Percentiles rank a stretch among this genome's conserved stretches.
phyloP scores from a whole-genome alignment of 2,329 filamentous ascomycete species.

The Botrytis pseudocinerea region DNA sequence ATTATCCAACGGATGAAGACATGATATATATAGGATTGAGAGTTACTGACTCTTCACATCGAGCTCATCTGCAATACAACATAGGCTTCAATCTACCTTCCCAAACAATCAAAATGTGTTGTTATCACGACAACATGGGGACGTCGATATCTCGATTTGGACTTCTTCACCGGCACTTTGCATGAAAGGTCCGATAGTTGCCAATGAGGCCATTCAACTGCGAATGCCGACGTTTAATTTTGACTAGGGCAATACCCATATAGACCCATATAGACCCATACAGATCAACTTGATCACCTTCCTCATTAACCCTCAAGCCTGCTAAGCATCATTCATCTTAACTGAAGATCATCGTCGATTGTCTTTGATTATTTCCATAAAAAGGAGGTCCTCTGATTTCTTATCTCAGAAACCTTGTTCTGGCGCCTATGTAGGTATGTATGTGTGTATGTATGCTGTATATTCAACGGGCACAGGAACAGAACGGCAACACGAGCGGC shows the following conservation, averaged over 20 bases:
- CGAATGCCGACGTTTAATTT: conserved; percentile 11
- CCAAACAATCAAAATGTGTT: conserved; percentile 12
- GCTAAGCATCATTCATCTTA: conserved; percentile 1
- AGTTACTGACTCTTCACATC: not conserved
- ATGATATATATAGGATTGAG: conserved; percentile 21
- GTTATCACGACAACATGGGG: conserved; percentile 2
- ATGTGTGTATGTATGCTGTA: conserved; percentile 4
- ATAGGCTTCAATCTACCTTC: conserved; percentile 19
- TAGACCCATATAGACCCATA: conserved; percentile 10
- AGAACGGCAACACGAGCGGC: conserved; percentile 7
- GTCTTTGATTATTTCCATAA: conserved; percentile 13
- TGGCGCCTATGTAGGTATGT: conserved; percentile 13
- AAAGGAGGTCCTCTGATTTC: conserved; percentile 22
- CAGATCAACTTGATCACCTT: conserved; percentile 17
- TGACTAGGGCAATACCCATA: not conserved
- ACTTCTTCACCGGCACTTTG: conserved; percentile 15
- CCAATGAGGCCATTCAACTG: not conserved
- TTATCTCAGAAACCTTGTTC: conserved; percentile 19
- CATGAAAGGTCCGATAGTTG: not conserved
- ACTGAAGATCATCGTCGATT: conserved; percentile 13
- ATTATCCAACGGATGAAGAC: not conserved
- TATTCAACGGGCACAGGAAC: not conserved
- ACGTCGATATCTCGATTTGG: conserved; percentile 11
- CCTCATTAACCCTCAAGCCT: conserved; percentile 3
- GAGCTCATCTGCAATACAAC: not conserved